Conservation (phyloP, 495 filamentous ascomycete species). For the Cairneyella variabilis region DNA sequence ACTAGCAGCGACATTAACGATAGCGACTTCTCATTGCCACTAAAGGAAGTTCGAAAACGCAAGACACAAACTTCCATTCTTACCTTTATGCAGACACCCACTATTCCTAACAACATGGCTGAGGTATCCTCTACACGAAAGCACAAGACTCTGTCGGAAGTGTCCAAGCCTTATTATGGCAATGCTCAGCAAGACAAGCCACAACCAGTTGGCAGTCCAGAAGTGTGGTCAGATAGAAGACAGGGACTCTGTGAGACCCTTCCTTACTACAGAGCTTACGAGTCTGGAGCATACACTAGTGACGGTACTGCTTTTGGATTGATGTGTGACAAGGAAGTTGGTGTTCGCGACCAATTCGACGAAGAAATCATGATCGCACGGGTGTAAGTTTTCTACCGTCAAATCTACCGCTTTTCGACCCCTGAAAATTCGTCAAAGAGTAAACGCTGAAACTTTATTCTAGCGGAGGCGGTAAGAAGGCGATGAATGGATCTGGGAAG, state of each 20-base stretch:
- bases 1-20: no score
- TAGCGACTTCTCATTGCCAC: no score
- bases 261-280: constrained; percentile 59
- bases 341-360: constrained; percentile 53
- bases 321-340: constrained; percentile 57
- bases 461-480: constrained; percentile 55
- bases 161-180: constrained; percentile 1
- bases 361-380: constrained; percentile 64
- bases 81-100: no score
- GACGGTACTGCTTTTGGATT: constrained; percentile 49
- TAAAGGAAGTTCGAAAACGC: no score
- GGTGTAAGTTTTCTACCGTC: constrained; percentile 50
- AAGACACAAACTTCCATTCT: no score
- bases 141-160: not conserved
- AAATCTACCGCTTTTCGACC: no score
- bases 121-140: no score
- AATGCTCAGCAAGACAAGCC: constrained; percentile 25
- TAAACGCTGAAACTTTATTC: no score
- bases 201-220: constrained; percentile 40
- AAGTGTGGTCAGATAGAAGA: constrained; percentile 57
- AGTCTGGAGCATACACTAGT: constrained; percentile 54
- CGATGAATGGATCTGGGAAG: constrained; percentile 33
- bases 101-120: no score
- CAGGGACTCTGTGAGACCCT: constrained; percentile 64
- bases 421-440: no score